These are phyloP conservation scores for Warburgia ugandensis DNA, from an alignment of 164 flowering plant genomes.

Conservation along the genomic window DNA sequence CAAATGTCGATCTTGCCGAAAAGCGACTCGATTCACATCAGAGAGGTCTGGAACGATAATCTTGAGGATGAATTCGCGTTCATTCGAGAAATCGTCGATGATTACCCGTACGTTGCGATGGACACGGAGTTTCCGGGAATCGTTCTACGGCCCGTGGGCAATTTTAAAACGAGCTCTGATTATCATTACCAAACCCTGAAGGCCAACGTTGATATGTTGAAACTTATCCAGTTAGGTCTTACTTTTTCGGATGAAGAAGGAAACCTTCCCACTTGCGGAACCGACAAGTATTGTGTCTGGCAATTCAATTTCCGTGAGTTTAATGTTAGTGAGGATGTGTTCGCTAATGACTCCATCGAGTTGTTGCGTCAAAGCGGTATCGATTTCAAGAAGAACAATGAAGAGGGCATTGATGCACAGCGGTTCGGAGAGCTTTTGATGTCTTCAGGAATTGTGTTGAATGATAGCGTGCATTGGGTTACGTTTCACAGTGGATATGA, in stretches of 20 bases:
- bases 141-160: constrained; percentile 34
- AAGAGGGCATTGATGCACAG: constrained; percentile 20
- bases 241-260: constrained; percentile 44
- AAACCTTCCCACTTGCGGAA: constrained; percentile 37
- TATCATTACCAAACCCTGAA: constrained; percentile 32
- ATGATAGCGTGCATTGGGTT: constrained; percentile 30
- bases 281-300: constrained; percentile 34
- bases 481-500: constrained; percentile 35
- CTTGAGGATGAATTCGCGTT: constrained; percentile 32
- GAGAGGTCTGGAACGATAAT: constrained; percentile 42
- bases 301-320: constrained; percentile 52
- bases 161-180: constrained; percentile 21
- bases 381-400: constrained; percentile 29
- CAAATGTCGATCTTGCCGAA: constrained; percentile 25
- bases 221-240: constrained; percentile 47
- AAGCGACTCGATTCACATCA: constrained; percentile 32
- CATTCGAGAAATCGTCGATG: constrained; percentile 42
- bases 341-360: constrained; percentile 40
- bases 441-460: constrained; percentile 29
- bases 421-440: constrained; percentile 28
- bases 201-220: constrained; percentile 37
- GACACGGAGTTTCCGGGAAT: constrained; percentile 39
- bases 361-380: constrained; percentile 34
- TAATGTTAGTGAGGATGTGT: constrained; percentile 28
- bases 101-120: constrained; percentile 45